Evolutionary conservation across 345 rosid species (phyloP).

Genomic region (Eucalyptus camaldulensis): DNA sequence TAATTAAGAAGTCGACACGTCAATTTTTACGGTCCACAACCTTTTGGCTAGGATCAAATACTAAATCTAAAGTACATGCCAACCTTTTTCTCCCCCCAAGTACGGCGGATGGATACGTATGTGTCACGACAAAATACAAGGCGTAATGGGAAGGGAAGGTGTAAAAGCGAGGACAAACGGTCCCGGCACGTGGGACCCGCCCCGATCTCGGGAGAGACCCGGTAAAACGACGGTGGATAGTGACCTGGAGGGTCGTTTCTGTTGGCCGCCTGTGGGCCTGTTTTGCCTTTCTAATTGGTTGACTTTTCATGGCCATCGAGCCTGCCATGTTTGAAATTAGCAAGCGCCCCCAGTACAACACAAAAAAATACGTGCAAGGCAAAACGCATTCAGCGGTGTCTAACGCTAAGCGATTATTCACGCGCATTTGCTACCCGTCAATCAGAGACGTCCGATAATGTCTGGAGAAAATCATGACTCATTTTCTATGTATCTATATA

Average conservation of each 20-base stretch:
- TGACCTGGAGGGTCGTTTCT: background rate
- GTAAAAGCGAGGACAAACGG: background rate
- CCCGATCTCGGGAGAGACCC: background rate
- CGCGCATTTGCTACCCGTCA: background rate
- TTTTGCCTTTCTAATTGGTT: background rate
- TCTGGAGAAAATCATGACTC: fast-evolving
- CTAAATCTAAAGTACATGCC: background rate
- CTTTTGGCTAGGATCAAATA: background rate
- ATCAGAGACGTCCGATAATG: background rate
- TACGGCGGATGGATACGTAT: background rate
- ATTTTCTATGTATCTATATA: fast-evolving
- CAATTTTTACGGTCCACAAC: background rate
- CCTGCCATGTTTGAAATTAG: background rate
- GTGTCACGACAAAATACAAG: background rate
- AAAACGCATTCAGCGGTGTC: background rate
- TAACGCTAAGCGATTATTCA: background rate
- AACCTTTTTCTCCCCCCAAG: background rate
- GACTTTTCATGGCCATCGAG: background rate
- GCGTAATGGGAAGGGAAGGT: background rate
- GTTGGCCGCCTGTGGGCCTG: background rate
- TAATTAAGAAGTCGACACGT: background rate
- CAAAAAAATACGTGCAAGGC: background rate
- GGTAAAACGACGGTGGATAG: background rate
- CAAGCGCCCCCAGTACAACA: background rate
- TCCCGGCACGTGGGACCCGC: background rate